A percentile compares a stretch with the other conserved stretches of the same genome.
Evolutionary conservation across 441 rosid genomes (phyloP).

Genomic region (Adansonia madagascariensis): DNA sequence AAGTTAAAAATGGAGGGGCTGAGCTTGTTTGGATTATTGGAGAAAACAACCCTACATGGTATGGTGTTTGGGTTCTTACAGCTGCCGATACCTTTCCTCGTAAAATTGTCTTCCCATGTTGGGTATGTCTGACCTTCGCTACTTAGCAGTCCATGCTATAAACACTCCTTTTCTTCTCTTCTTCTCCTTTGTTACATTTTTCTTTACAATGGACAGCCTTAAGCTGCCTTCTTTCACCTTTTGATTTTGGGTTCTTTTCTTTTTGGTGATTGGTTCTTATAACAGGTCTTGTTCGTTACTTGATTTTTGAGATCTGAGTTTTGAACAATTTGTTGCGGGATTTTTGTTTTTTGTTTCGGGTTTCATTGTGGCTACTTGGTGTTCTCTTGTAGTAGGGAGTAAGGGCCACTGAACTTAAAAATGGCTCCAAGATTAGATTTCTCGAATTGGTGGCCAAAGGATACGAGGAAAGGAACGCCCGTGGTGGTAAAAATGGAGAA

Average conservation of each 20-base stretch:
- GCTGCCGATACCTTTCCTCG: conserved; percentile 57
- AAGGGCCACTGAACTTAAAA: conserved; percentile 4
- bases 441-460: conserved; percentile 69
- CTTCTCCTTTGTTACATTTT: conserved; percentile 41
- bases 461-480: conserved; percentile 69
- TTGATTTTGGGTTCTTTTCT: conserved; percentile 35
- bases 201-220: conserved; percentile 38
- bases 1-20: conserved; percentile 26
- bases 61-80: conserved; percentile 37
- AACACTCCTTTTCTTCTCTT: conserved; percentile 23
- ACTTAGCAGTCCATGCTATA: too few species aligned
- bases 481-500: conserved; percentile 89
- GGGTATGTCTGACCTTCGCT: conserved; percentile 23
- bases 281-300: conserved; percentile 38
- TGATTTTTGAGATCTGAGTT: conserved; percentile 53
- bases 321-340: conserved; percentile 28
- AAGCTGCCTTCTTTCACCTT: conserved; percentile 40
- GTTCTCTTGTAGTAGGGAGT: conserved; percentile 3
- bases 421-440: conserved; percentile 79
- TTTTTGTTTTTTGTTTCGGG: conserved; percentile 4
- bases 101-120: conserved; percentile 42
- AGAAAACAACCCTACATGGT: conserved; percentile 39
- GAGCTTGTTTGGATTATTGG: conserved; percentile 34
- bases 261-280: too few species aligned
- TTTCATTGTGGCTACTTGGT: background rate